These are phyloP conservation scores for Irpex rosettiformis DNA, from an alignment of 1,284 basidiomycete genomes.

Conservation along the genomic window DNA sequence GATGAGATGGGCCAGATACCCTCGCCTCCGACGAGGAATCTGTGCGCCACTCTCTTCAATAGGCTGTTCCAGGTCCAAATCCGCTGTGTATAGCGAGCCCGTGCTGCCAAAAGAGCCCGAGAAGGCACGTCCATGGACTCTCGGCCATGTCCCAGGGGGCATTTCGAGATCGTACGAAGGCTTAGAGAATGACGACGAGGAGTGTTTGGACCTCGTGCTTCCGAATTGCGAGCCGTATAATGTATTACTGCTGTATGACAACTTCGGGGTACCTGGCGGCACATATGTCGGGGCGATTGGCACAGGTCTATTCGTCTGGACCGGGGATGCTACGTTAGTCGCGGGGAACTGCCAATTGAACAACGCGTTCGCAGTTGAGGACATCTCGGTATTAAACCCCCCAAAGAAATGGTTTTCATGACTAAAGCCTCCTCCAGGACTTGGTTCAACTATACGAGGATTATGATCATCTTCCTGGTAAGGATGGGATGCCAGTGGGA, in stretches of 20 bases:
- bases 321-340: background rate
- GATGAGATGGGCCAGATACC: conserved; percentile 44
- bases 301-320: background rate
- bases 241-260: conserved; percentile 4
- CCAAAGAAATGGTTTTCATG: background rate
- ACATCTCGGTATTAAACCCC: background rate
- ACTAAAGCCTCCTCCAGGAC: background rate
- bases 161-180: conserved; percentile 58
- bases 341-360: background rate
- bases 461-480: background rate
- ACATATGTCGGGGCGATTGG: background rate
- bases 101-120: background rate
- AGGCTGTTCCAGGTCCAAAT: conserved; percentile 23
- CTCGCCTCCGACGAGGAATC: conserved; percentile 23
- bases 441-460: too few relatives aligned
- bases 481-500: background rate
- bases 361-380: background rate
- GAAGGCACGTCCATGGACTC: conserved; percentile 10
- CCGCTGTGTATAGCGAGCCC: background rate
- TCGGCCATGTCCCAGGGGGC: conserved; percentile 40
- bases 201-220: conserved; percentile 31
- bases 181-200: conserved; percentile 46
- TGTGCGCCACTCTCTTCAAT: conserved; percentile 11
- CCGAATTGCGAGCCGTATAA: background rate
- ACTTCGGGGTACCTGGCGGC: background rate